Conservation (phyloP, 164 flowering plant species). For the Euptelea pleiosperma region DNA sequence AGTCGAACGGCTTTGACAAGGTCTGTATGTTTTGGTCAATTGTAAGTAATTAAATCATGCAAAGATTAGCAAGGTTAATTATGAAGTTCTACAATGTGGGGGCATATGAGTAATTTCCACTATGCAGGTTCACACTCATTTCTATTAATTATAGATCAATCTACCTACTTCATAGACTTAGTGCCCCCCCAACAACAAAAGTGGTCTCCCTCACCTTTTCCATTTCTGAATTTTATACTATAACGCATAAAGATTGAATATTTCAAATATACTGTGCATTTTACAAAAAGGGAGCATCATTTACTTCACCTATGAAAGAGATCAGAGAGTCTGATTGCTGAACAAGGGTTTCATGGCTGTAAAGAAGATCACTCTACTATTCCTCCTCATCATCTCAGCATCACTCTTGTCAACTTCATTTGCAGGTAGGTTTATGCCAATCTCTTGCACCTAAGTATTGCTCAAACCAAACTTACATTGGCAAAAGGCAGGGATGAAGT, state of each 20-base stretch:
- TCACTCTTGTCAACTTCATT: conserved; percentile 41
- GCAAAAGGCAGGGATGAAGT: too few relatives aligned
- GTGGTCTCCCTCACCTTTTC: conserved; percentile 47
- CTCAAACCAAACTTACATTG: background rate
- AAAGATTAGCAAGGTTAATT: too few relatives aligned
- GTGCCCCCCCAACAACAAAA: conserved; percentile 57
- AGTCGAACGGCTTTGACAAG: too few relatives aligned
- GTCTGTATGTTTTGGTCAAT: too few relatives aligned
- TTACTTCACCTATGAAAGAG: background rate
- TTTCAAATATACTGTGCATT: conserved; percentile 9
- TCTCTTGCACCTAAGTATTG: conserved; percentile 1
- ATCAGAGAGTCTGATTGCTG: conserved; percentile 6
- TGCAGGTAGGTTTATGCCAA: conserved; percentile 43
- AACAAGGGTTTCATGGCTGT: conserved; percentile 31
- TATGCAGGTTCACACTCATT: background rate
- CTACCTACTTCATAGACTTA: conserved; percentile 33
- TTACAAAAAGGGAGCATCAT: conserved; percentile 17
- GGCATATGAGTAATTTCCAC: background rate
- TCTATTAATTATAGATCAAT: background rate
- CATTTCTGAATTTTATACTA: conserved; percentile 29
- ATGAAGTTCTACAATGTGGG: too few relatives aligned
- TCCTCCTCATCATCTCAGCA: conserved; percentile 41
- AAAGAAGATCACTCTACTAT: conserved; percentile 41
- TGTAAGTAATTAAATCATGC: too few relatives aligned
- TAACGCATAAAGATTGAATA: conserved; percentile 24